Evolutionary conservation across 1,284 basidiomycete species (phyloP).

Genomic region (Stygiomarasmius scandens): DNA sequence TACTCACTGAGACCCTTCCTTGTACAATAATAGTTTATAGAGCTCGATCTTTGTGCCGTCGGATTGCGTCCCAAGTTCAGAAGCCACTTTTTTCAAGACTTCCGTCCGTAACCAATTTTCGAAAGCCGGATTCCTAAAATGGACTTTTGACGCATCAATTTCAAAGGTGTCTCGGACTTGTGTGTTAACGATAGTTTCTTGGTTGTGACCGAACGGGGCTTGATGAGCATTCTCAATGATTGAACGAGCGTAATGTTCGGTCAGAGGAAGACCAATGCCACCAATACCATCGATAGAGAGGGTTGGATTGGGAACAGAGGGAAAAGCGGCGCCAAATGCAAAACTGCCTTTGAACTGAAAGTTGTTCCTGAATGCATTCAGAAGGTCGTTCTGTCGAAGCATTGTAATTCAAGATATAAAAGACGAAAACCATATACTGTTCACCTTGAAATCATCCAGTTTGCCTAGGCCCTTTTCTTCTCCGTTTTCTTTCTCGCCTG

Average conservation of each 20-base stretch:
- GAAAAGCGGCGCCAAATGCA: not conserved
- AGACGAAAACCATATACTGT: too few species aligned
- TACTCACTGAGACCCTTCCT: conserved; percentile 47
- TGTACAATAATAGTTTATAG: conserved; percentile 49
- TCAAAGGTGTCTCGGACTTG: conserved; percentile 49
- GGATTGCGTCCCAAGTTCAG: conserved; percentile 32
- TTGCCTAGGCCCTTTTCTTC: too few species aligned
- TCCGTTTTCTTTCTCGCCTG: too few species aligned
- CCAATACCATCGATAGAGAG: conserved; percentile 26
- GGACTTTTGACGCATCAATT: conserved; percentile 33
- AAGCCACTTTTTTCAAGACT: conserved; percentile 32
- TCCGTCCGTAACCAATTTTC: conserved; percentile 27
- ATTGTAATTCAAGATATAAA: too few species aligned
- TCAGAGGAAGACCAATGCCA: conserved; percentile 40
- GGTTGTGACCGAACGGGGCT: conserved; percentile 42
- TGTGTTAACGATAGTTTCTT: conserved; percentile 37
- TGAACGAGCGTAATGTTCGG: conserved; percentile 38
- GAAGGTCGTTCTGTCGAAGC: not conserved
- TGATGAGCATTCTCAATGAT: too few species aligned
- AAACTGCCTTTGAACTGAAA: conserved; percentile 1
- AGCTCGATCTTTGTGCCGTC: conserved; percentile 35
- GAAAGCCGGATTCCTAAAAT: conserved; percentile 40
- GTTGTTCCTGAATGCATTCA: not conserved
- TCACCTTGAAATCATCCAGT: too few species aligned
- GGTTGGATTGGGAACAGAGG: conserved; percentile 29